phyloP scores from a whole-genome alignment of 257 asterid species.

The Capsicum pubescens region DNA sequence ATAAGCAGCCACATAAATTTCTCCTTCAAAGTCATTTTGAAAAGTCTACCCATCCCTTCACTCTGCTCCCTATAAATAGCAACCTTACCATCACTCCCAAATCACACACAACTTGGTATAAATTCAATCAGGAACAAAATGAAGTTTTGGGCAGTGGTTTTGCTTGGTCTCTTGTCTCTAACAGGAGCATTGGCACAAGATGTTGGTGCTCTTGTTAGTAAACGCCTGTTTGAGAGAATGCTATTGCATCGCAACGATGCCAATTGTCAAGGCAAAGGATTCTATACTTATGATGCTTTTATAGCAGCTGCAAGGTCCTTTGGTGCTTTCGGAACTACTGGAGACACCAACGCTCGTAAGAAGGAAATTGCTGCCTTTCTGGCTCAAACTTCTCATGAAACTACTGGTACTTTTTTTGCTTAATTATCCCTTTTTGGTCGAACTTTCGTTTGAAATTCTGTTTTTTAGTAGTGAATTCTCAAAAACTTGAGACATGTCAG shows the following conservation, averaged over 20 bases:
- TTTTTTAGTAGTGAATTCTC: too few relatives aligned
- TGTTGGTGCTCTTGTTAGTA: constrained; percentile 34
- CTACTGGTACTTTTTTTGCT: not conserved
- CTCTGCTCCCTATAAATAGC: constrained; percentile 24
- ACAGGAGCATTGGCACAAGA: constrained; percentile 34
- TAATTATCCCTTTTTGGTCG: not conserved
- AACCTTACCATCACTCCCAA: not conserved
- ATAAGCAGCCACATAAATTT: not conserved
- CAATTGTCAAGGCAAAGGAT: constrained; percentile 33
- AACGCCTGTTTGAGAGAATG: constrained; percentile 28
- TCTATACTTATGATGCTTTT: constrained; percentile 47
- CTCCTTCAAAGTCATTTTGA: not conserved
- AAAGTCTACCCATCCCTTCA: constrained; percentile 10
- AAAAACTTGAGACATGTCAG: too few relatives aligned
- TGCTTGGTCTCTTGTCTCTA: constrained; percentile 20
- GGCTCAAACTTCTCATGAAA: constrained; percentile 47
- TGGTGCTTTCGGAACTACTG: constrained; percentile 40
- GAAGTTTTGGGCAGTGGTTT: constrained; percentile 30
- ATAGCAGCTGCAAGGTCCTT: constrained; percentile 39
- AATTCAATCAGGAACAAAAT: not conserved
- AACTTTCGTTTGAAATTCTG: too few relatives aligned
- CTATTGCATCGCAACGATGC: constrained; percentile 38
- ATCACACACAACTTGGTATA: constrained; percentile 19
- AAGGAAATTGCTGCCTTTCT: constrained; percentile 46
- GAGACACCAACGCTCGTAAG: constrained; percentile 39